Evolutionary conservation across 257 asterid genomes (phyloP), one percentile per base, ranked within the genome.

Genomic region (Nicotiana attenuata): DNA sequence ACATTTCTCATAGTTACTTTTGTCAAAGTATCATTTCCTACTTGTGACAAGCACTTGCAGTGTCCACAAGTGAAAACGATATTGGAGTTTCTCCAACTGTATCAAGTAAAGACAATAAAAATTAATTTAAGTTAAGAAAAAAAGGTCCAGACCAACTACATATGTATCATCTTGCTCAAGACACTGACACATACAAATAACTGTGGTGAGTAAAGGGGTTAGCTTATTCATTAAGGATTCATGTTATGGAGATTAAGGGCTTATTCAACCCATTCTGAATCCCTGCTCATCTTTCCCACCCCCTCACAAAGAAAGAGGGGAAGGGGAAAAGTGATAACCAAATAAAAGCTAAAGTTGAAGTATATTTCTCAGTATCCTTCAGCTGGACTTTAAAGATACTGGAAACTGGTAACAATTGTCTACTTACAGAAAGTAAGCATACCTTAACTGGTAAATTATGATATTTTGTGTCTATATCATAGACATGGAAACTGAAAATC

Each of bases 361-460:
- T 19, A 66, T 10, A 31, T 66, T 65, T 31, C 24, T 31, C 26
- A 31, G 35, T 17, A 66, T 66, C 26, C 75, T 50, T 66, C 24
- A 31, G 20, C 19, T 33, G 52, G 28, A 66, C 26, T 31, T 10
- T 1, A 66, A 66, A 50, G 76, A 17, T 66, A 35, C 9, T 66
- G 76, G 52, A 66, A 31, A 33, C 76, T 33, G 76, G 19, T 8
- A 66, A 10, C 16, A 66, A 66, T 17, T 33, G 50, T 33, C 26
- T 14, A 65, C 35, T 28, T 53, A 31, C n/a, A 47, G 22, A 76
- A 76, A 76, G 47, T 15, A 76, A 50, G 38, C 91, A 76, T 90
- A 94, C 98, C 97, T 92, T 90, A 71, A 90, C 91, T 1, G 96
- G 95, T 78, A 90, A 1, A 77, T 89, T 91, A 63, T 93, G 93